These are phyloP conservation scores for Pseudocercospora fijiensis DNA, from an alignment of 2,329 filamentous ascomycete genomes.

Conservation along the genomic window DNA sequence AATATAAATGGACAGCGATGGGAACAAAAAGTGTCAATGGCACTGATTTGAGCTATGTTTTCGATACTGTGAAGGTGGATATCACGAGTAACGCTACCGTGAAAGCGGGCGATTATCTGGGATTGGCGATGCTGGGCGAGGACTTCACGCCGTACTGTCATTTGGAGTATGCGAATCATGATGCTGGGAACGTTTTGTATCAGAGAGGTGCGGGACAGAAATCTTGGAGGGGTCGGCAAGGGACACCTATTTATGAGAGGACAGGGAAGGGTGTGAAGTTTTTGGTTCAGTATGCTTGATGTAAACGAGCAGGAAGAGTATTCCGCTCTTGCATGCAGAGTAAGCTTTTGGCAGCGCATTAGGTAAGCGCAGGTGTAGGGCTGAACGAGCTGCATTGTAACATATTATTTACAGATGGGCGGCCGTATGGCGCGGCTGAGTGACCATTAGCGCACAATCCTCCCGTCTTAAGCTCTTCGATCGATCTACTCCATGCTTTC, in stretches of 20 bases:
- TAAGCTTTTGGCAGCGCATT: background rate
- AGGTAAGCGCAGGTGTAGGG: background rate
- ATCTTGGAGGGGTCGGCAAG: slow-evolving; percentile 24
- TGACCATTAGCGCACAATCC: background rate
- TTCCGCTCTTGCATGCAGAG: no score
- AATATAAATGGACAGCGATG: slow-evolving; percentile 27
- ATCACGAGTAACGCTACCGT: slow-evolving; percentile 29
- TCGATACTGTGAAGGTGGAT: slow-evolving; percentile 22
- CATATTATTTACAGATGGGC: no score
- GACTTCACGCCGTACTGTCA: slow-evolving; percentile 31
- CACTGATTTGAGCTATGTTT: slow-evolving; percentile 23
- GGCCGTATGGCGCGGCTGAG: no score
- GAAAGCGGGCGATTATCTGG: slow-evolving; percentile 23
- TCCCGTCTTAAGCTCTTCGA: no score
- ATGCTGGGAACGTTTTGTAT: slow-evolving; percentile 15
- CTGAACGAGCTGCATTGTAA: background rate
- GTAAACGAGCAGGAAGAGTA: background rate
- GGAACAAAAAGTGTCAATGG: slow-evolving; percentile 23
- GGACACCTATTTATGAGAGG: slow-evolving; percentile 26
- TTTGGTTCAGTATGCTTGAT: slow-evolving; percentile 25
- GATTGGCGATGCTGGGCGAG: slow-evolving; percentile 21
- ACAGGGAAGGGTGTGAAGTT: slow-evolving; percentile 28
- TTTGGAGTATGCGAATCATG: slow-evolving; percentile 23
- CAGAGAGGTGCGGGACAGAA: slow-evolving; percentile 29
- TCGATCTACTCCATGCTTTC: no score